Base-by-base conservation (phyloP, 306 rosid species). In the Fagus crenata region DNA sequence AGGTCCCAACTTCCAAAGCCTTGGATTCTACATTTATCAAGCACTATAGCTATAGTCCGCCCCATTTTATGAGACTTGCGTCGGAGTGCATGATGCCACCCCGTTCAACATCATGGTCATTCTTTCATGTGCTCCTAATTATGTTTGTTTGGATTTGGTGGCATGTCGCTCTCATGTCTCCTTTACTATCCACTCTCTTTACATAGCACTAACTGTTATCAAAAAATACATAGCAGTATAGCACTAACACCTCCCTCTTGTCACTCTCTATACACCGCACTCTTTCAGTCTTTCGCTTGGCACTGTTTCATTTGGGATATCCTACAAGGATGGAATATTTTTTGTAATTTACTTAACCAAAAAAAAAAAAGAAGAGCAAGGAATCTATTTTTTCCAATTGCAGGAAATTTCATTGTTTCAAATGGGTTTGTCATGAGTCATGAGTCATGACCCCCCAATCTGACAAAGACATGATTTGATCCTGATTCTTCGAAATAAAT, bases 41-140 rank as follows among this genome's bases (percentile, higher is more conserved):
- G 42, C 49, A 69, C 69, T 6, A 42, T 74, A 6, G 67, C 36
- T 2, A 35, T 56, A 46, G 78, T 28, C 65, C 55, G 53, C 78
- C 60, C 58, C 41, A 81, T 81, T 51, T 74, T 53, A 81, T 71
- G 73, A 81, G 71, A 60, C 81, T 67, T 33, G 53, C 61, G 64
- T 73, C 70, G 60, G 55, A 67, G 53, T 51, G 63, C 81, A 75
- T 81, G 81, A 75, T 78, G 32, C 72, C 67, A 46, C 67, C 72
- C 58, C 1, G 4, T 49, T 73, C 78, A 73, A 82, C 74, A 76
- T 76, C 46, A 69, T 53, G 39, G 32, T 75, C 77, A 49, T 75
- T 65, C 64, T 71, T 78, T 71, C 93, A 85, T 82, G 90, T 87
- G 97, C 88, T 76, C 74, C 74, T 83, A 80, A 89, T 93, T 69